Conservation (phyloP, 176 grass and related monocot species). For the Poa annua region DNA sequence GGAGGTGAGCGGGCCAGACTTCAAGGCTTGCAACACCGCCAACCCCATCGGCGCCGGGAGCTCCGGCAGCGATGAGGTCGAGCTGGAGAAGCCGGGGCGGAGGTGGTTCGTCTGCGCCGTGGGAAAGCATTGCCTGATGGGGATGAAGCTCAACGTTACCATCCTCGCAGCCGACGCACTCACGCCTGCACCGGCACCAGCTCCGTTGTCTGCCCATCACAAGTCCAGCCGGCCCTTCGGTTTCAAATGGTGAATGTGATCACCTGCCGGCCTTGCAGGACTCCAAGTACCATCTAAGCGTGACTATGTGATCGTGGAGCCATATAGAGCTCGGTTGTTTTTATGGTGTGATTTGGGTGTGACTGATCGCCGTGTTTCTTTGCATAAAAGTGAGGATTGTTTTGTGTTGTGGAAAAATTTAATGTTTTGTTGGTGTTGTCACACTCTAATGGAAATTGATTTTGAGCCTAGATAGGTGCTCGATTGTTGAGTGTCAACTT, state of each 20-base stretch:
- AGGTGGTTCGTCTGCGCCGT: constrained; percentile 38
- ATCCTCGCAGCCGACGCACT: neutral
- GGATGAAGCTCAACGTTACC: constrained; percentile 50
- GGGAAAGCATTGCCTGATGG: constrained; percentile 28
- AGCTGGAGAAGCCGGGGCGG: constrained; percentile 14
- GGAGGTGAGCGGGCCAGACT: constrained; percentile 26
- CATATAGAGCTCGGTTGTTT: too few species aligned
- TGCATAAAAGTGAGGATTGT: too few species aligned
- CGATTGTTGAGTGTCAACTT: too few species aligned
- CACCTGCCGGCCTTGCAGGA: neutral
- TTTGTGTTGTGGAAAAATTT: too few species aligned
- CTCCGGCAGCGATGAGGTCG: neutral
- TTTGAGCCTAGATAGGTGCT: too few species aligned
- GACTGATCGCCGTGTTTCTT: too few species aligned
- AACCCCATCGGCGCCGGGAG: neutral
- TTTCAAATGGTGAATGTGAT: neutral
- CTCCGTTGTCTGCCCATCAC: neutral
- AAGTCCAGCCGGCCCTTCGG: neutral
- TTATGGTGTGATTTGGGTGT: too few species aligned
- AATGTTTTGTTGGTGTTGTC: too few species aligned
- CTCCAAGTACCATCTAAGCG: too few species aligned
- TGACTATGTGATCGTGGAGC: neutral
- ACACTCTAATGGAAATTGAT: too few species aligned
- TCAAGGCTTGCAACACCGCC: constrained; percentile 18
- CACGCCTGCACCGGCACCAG: neutral